Percentiles rank a stretch among this genome's conserved stretches.
Evolutionary conservation across 1,139 yeast genomes (phyloP).

Genomic region (Yamadazyma spencermartinsiae): DNA sequence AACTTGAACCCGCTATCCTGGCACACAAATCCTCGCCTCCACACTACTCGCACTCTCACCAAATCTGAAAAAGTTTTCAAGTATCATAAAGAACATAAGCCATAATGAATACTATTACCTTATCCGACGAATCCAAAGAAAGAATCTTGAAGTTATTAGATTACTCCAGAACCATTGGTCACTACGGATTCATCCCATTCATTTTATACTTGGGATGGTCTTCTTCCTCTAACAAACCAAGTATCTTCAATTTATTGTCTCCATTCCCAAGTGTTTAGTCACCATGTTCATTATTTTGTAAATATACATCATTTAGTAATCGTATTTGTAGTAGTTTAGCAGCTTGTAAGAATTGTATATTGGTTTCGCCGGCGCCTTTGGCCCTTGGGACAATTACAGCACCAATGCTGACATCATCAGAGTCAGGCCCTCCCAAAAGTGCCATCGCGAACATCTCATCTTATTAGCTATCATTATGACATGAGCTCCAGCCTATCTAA

Average conservation of each 20-base stretch:
- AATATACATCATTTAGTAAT: no score
- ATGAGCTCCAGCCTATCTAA: background rate
- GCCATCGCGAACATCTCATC: background rate
- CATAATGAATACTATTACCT: slow-evolving; percentile 35
- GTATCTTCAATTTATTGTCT: slow-evolving; percentile 68
- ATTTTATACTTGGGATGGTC: slow-evolving; percentile 93
- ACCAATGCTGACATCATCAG: no score
- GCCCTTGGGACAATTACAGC: no score
- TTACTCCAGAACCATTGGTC: slow-evolving; percentile 82
- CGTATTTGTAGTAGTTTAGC: no score
- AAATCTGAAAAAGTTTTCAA: slow-evolving; percentile 7
- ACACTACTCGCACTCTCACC: no score
- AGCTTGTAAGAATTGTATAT: no score
- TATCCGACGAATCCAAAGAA: slow-evolving; percentile 79
- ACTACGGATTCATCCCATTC: slow-evolving; percentile 96
- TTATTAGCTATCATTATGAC: background rate
- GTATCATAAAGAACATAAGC: slow-evolving; percentile 2
- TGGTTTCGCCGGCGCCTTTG: no score
- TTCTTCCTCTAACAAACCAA: slow-evolving; percentile 82
- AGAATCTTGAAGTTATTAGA: slow-evolving; percentile 82
- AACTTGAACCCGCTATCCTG: no score
- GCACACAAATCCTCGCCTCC: background rate
- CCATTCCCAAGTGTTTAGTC: slow-evolving; percentile 76
- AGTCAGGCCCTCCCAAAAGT: no score
- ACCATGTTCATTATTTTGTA: no score